Evolutionary conservation across 208 protist species (phyloP), one percentile per base, ranked within the genome.

Genomic region (Leishmania major): DNA sequence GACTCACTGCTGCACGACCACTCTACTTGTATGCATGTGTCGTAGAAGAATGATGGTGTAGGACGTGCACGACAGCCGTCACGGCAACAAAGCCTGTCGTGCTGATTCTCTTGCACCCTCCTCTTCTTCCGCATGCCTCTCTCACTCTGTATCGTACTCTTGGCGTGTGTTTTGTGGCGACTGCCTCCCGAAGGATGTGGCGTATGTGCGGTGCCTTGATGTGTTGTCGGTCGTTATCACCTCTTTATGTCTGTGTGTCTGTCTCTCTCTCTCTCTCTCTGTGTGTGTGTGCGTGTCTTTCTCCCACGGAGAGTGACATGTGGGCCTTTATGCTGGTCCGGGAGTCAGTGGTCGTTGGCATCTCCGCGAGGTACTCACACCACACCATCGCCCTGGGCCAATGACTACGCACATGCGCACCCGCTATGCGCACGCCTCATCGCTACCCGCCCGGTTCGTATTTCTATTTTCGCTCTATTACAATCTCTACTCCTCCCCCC

Each of bases 391-490:
- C 69, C 69, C 40, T 25, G 25, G 69, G 22, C 22, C 22, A n/a
- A 11, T 0, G 19, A 45, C 10, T 2, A 53, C 31, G 40, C 40
- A 45, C 28, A n/a, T 53, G 31, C 45, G 37, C 69, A 74, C 19
- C 43, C 69, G 28, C 43, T 28, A 74, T 22, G 69, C 40, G 40
- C 69, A 49, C 28, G 45, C 31, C 70, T 5, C 45, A 74, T 45
- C 13, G 28, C 45, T 45, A 15, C 7, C 31, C 70, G 28, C 28
- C 45, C 40, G 25, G 19, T 22, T 51, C 45, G 35, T 45, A n/a
- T 45, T 53, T 47, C 13, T 13, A 22, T 74, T 53, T 74, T 74
- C 43, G 13, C 43, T 74, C 28, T 74, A 74, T 74, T 74, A 74
- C 70, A 19, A 55, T 13, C 43, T 31, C 47, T 45, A n/a, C 22